Percentiles rank a stretch among this genome's conserved stretches.
Evolutionary conservation across 768 basidiomycete species (phyloP).

Genomic region (Leccinum longicurvipes): DNA sequence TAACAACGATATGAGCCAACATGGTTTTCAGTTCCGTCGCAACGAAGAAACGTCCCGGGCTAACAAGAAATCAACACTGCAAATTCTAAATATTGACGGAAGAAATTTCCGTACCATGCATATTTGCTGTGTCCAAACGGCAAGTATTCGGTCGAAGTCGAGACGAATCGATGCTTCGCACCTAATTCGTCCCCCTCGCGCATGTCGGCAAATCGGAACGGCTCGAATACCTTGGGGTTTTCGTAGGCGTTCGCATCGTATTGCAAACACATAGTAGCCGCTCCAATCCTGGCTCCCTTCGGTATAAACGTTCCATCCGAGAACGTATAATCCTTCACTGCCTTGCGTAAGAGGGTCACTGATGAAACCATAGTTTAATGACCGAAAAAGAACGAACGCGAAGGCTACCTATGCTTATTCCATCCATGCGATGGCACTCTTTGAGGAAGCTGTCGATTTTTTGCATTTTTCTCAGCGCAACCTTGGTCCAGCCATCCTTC

Average conservation of each 20-base stretch:
- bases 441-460: slow-evolving; percentile 9
- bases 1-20: background rate
- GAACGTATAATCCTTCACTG: background rate
- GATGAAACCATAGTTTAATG: background rate
- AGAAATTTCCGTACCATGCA: background rate
- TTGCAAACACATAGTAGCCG: background rate
- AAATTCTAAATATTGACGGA: no score
- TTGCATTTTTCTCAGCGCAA: slow-evolving; percentile 1
- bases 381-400: background rate
- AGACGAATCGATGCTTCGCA: background rate
- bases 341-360: background rate
- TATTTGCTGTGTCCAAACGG: background rate
- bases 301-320: background rate
- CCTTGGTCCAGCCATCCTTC: slow-evolving; percentile 6
- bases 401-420: background rate
- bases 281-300: background rate
- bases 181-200: background rate
- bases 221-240: background rate
- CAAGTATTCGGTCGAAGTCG: background rate
- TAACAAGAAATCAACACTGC: background rate
- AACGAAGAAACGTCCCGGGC: background rate
- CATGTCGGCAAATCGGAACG: background rate
- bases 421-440: slow-evolving; percentile 9
- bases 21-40: background rate
- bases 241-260: background rate